A percentile compares a stretch with the other conserved stretches of the same genome.
These are phyloP conservation scores for Euphorbia lathyris DNA, from an alignment of 345 rosid species.

Conservation along the genomic window DNA sequence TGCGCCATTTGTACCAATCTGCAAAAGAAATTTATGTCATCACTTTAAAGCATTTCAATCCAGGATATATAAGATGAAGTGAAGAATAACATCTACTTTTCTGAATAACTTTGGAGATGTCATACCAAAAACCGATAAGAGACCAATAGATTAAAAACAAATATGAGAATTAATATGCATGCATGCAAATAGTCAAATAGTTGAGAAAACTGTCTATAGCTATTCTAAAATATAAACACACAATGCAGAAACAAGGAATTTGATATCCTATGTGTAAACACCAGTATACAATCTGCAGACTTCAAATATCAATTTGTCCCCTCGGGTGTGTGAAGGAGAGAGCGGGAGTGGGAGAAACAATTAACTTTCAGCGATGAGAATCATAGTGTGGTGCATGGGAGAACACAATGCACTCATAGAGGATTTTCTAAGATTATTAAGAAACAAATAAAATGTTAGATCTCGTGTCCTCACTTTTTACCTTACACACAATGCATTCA, in stretches of 20 bases:
- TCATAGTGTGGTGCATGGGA: not conserved
- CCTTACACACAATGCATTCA: not conserved
- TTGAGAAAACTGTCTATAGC: not conserved
- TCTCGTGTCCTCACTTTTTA: not conserved
- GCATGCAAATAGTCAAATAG: not conserved
- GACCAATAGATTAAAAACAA: not conserved
- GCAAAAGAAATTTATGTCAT: slow-evolving; percentile 11
- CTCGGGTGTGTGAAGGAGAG: not conserved
- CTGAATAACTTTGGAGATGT: not conserved
- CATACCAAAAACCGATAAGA: not conserved
- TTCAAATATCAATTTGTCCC: not conserved
- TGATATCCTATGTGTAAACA: not conserved
- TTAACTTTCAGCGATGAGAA: not conserved
- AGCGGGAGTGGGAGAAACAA: not conserved
- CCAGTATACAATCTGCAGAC: not conserved
- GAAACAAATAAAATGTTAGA: not conserved
- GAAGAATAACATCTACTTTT: not conserved
- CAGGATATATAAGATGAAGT: not conserved
- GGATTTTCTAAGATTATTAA: not conserved
- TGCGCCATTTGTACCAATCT: slow-evolving; percentile 86
- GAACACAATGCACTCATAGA: not conserved
- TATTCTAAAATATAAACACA: not conserved
- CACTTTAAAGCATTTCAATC: not conserved
- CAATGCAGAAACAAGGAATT: not conserved
- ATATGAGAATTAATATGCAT: not conserved